Evolutionary conservation across 2,329 filamentous ascomycete species (phyloP), one percentile per base, ranked within the genome.

Genomic region (Pseudonectria buxi): DNA sequence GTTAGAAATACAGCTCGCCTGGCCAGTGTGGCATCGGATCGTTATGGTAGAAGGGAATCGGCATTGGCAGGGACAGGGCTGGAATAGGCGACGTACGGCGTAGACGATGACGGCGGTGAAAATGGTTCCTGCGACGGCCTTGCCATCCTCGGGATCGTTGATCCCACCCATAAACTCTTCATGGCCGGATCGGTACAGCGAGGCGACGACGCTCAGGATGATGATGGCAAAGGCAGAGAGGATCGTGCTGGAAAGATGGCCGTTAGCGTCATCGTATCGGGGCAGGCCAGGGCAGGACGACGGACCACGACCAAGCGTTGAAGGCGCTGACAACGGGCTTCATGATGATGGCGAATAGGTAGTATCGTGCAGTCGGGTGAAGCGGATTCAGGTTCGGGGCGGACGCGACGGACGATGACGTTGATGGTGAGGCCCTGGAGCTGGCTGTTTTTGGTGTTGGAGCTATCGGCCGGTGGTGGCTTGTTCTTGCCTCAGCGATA

Each of bases 271-370:
- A 41, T 39, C 40, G 45, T 34, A 37, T 33, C 36, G 28, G 26
- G 29, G 28, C 30, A 32, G 44, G 38, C 26, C 16, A 35, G 33
- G 37, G 26, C 25, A 38, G 28, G 26, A 37, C 31, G 40, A 62
- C 78, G 58, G 71, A 95, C 89, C 89, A 95, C 70, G 81, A 86
- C 88, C 89, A 95, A 57, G 89, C 90, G 69, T 94, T 89, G 69
- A 89, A 76, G 49, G 87, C 82, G 58, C 86, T 84, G 53, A 96
- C 86, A 59, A 96, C 72, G 51, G 90, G 89, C 81, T 95, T 95
- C 89, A 95, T 95, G 58, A 56, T 77, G 69, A 63, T 37, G 39
- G 30, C 7, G 30, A 18, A 9, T 39, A 39, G 24, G 27, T n/a
- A 14, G 26, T 16, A 26, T 33, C 25, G 24, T 32, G n/a, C 18